Percentiles rank a stretch among this genome's conserved stretches.
These are phyloP conservation scores for Penicillium hesseltinei DNA, from an alignment of 2,329 filamentous ascomycete genomes.

Conservation along the genomic window DNA sequence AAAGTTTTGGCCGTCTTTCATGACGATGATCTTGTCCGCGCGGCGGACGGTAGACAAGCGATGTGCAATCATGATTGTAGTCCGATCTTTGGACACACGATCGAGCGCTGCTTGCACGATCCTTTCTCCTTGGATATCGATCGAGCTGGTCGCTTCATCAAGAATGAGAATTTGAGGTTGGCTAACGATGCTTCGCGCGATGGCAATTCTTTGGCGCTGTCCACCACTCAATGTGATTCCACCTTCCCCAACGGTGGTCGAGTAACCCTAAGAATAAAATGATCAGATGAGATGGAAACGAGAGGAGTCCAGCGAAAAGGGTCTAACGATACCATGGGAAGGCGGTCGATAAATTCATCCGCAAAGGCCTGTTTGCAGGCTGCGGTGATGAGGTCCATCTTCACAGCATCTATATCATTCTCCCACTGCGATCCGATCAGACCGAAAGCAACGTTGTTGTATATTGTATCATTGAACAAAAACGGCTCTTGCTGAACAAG, in stretches of 20 bases:
- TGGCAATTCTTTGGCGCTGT: slow-evolving; percentile 78
- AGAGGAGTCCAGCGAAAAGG: no score
- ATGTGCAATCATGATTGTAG: slow-evolving; percentile 76
- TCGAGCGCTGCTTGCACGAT: slow-evolving; percentile 57
- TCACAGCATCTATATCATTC: slow-evolving; percentile 29
- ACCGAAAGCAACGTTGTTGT: slow-evolving; percentile 61
- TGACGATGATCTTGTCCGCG: slow-evolving; percentile 74
- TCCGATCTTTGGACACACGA: slow-evolving; percentile 59
- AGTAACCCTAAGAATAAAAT: slow-evolving; percentile 56
- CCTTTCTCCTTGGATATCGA: slow-evolving; percentile 55
- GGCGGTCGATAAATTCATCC: slow-evolving; percentile 64
- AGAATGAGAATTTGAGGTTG: slow-evolving; percentile 66
- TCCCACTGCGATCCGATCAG: slow-evolving; percentile 43
- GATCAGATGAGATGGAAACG: background rate
- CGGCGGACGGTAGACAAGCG: slow-evolving; percentile 70
- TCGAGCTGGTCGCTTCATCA: slow-evolving; percentile 73
- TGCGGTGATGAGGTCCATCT: slow-evolving; percentile 55
- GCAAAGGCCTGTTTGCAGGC: slow-evolving; percentile 68
- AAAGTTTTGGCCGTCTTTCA: slow-evolving; percentile 67
- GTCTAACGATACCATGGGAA: slow-evolving; percentile 45
- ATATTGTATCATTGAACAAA: slow-evolving; percentile 65
- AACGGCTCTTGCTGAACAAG: slow-evolving; percentile 69
- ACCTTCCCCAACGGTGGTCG: slow-evolving; percentile 71
- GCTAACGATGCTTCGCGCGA: slow-evolving; percentile 68
- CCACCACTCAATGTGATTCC: slow-evolving; percentile 80